phyloP scores from a whole-genome alignment of 257 asterid species.

The Anisodus acutangulus region DNA sequence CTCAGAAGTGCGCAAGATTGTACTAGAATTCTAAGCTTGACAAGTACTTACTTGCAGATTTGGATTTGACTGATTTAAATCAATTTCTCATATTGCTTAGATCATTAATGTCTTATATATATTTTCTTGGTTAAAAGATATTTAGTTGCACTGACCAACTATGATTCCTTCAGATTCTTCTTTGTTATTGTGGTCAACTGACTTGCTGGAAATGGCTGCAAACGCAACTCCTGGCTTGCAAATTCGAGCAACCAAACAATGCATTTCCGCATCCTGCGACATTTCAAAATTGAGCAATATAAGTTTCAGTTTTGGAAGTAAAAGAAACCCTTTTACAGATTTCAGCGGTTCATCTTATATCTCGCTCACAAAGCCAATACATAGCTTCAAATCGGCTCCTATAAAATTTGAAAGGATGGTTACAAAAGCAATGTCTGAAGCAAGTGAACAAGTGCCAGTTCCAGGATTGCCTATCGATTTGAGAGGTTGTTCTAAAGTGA shows the following conservation, averaged over 20 bases:
- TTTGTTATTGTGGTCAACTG: conserved; percentile 27
- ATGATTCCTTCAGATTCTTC: conserved; percentile 41
- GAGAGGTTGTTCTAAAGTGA: conserved; percentile 58
- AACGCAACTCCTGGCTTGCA: conserved; percentile 54
- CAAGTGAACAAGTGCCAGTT: conserved; percentile 59
- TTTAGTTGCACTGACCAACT: conserved; percentile 16
- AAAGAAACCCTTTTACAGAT: conserved; percentile 46
- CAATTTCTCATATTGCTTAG: not conserved
- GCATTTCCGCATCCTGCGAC: conserved; percentile 44
- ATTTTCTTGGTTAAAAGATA: not conserved
- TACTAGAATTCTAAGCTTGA: not conserved
- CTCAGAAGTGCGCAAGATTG: too few relatives aligned
- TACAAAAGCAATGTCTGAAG: conserved; percentile 67
- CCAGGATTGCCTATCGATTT: conserved; percentile 86
- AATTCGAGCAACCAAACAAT: conserved; percentile 44
- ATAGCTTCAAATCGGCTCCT: conserved; percentile 35
- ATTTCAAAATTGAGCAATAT: conserved; percentile 52
- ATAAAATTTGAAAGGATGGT: conserved; percentile 44
- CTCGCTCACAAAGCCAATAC: conserved; percentile 46
- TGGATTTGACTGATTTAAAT: not conserved
- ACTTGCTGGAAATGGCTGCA: conserved; percentile 62
- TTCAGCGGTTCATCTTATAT: conserved; percentile 53
- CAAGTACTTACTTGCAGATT: not conserved
- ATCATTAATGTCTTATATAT: not conserved
- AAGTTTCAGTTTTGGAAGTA: conserved; percentile 53